Evolutionary conservation across 768 basidiomycete species (phyloP), one percentile per base, ranked within the genome.

Genomic region (Lactarius evosmus): DNA sequence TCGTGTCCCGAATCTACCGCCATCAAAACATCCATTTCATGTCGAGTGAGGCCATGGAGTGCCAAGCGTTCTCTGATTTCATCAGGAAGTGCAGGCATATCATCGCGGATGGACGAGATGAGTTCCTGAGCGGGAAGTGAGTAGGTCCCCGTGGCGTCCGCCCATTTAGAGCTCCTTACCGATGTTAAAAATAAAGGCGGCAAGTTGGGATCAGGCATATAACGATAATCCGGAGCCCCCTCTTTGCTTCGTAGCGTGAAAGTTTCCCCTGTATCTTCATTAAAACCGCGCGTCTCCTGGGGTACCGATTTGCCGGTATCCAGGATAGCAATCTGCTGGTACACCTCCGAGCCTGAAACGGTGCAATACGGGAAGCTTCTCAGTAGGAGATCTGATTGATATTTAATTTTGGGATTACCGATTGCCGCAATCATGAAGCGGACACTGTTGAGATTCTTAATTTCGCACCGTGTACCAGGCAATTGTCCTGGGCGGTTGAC

Each of bases 131-230:
- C 19, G 1, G 9, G 40, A 34, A 56, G 51, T 63, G 29, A 66
- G 54, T 11, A 4, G 17, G 17, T 29, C 5, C 27, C 9, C 38
- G 27, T 64, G 36, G 40, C 25, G 34, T 61, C n/a, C 7, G 54
- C 22, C 38, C 36, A 52, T 50, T 61, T 2, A 36, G 66, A 55
- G 50, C 17, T 70, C 66, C 69, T 70, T 62, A 83, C 86, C 63
- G 83, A 72, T 61, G 80, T 80, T 7, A 91, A 70, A 34, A 84
- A 71, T 6, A 98, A 76, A 0, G 86, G 83, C 0, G 94, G 93
- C 1, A 98, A 76, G 73, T 98, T 98, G 0, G 93, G 87, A 73
- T 99, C 97, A 0, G 97, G 97, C 93, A 99, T 96, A 76, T 98
- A 98, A 19, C 91, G 84, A 73, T 98, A 99, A 73, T 99, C 97